phyloP scores from a whole-genome alignment of 148 eudicot genomes.

The Camellia japonica region DNA sequence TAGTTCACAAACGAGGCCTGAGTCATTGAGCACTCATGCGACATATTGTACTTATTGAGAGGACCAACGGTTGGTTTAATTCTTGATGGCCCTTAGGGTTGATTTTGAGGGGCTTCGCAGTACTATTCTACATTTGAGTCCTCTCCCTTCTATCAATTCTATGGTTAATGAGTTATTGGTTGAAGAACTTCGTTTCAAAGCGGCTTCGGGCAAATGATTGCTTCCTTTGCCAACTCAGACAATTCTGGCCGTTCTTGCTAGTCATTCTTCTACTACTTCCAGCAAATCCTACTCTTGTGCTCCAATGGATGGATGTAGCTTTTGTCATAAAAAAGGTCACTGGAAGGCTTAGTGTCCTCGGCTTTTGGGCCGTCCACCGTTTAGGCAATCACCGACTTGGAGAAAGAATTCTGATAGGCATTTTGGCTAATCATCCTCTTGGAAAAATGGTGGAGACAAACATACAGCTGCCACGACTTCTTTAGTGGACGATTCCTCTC shows the following conservation, averaged over 20 bases:
- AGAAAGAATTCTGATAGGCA: not conserved
- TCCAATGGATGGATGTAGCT: not conserved
- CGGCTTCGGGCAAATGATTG: not conserved
- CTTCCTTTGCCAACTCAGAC: not conserved
- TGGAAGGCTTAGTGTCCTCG: not conserved
- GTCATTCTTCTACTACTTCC: no score
- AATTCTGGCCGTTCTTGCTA: not conserved
- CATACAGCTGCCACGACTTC: not conserved
- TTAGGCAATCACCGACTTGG: not conserved
- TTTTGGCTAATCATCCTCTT: no score
- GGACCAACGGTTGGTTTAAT: not conserved
- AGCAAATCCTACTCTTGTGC: not conserved
- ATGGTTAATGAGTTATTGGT: no score
- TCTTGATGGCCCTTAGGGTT: not conserved
- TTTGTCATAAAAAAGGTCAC: not conserved
- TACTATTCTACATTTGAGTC: not conserved
- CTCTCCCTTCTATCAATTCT: not conserved
- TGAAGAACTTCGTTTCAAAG: not conserved
- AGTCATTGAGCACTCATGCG: not conserved
- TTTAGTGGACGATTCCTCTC: not conserved
- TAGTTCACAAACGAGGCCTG: no score
- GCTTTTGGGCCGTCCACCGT: no score
- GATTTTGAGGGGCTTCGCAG: not conserved
- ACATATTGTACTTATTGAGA: not conserved
- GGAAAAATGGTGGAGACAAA: no score